Conservation (phyloP, 73 alveolate species). For the Tetrahymena thermophila region DNA sequence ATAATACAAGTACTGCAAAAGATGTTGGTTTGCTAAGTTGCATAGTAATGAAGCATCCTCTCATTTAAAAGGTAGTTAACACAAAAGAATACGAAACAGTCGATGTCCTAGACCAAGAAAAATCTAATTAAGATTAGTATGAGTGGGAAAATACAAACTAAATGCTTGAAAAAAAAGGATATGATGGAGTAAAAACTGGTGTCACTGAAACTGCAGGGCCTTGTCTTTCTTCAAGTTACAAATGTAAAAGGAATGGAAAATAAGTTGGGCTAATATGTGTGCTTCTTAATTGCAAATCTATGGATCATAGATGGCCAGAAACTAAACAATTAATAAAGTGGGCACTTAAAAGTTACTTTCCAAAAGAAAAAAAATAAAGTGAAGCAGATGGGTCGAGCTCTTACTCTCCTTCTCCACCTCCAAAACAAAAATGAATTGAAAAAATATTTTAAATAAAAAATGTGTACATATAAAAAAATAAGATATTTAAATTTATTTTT, state of each 20-base stretch:
- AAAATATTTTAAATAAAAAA: background rate
- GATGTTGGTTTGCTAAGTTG: slow-evolving; percentile 7
- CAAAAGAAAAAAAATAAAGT: background rate
- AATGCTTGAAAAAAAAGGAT: slow-evolving; percentile 69
- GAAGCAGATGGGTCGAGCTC: background rate
- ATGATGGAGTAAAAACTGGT: slow-evolving; percentile 87
- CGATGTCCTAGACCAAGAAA: slow-evolving; percentile 13
- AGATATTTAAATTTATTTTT: too few species aligned
- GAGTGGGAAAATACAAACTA: slow-evolving; percentile 79
- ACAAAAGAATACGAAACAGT: slow-evolving; percentile 46
- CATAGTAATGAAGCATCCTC: background rate
- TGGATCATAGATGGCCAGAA: background rate
- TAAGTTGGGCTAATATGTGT: background rate
- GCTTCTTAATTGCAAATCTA: background rate
- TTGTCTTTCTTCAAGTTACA: slow-evolving; percentile 51
- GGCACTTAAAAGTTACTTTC: background rate
- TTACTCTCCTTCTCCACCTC: background rate
- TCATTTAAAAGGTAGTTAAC: slow-evolving; percentile 33
- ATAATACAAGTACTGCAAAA: slow-evolving; percentile 18
- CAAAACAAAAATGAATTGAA: background rate
- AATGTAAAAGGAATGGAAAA: background rate
- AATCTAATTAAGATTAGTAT: slow-evolving; percentile 18
- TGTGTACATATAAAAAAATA: too few species aligned
- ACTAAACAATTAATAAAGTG: background rate
- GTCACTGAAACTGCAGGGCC: slow-evolving; percentile 89